Evolutionary conservation across 1,139 yeast species (phyloP), one percentile per base, ranked within the genome.

Genomic region (Zygosaccharomyces sapae): DNA sequence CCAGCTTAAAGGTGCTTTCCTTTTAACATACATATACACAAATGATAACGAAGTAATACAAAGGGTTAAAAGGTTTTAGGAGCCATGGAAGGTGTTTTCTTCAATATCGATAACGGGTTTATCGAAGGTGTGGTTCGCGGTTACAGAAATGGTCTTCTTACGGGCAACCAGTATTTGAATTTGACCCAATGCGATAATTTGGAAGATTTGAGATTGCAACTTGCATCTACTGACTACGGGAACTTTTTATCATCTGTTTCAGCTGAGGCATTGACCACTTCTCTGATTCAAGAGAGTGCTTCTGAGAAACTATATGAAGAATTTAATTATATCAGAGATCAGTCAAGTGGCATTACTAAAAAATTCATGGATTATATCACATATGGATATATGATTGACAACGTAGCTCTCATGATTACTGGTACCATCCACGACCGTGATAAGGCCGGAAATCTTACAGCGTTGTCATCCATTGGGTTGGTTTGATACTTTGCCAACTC

Each of bases 331-430:
- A 75, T 94, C 52, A 80, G 85, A 54, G 79, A 86, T 36, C 96
- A 90, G 67, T 82, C 96, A 1, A 81, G 84, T 36, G 92, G 90
- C 49, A 85, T 83, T 35, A 72, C 90, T 60, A 73, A 88, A 42
- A 79, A 81, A 66, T 89, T 90, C 64, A 76, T 94, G 79, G 96
- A 92, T 67, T 94, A 73, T 68, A 88, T 94, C 63, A 83, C 94
- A 41, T 92, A 89, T 66, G 95, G 97, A 9, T 94, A 94, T 71
- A 94, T 94, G 99, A 94, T 94, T 65, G 98, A 94, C 71, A 94
- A 94, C 67, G 96, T 92, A 39, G 87, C 94, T 27, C 75, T 94
- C 62, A 86, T 94, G 84, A 90, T 94, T 61, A 90, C 97, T 1
- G 99, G 99, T 33, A 89, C 98, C 0, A 79, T 92, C 53, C 98